phyloP scores from a whole-genome alignment of 495 filamentous ascomycete species.

The Penicillium waksmanii region DNA sequence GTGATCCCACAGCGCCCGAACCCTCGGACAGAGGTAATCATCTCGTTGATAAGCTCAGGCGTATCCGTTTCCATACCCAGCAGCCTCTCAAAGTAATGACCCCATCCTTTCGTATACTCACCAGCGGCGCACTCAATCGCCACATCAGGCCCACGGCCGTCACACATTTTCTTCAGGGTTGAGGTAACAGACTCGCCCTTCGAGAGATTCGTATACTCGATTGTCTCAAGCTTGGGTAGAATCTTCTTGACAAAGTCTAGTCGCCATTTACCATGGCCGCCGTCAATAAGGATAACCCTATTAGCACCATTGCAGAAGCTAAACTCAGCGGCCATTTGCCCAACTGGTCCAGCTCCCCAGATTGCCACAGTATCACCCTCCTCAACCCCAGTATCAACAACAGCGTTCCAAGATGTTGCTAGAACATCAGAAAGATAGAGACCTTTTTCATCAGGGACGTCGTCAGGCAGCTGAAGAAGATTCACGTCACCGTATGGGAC shows the following conservation, averaged over 20 bases:
- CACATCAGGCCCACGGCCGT: constrained; percentile 67
- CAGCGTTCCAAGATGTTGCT: constrained; percentile 76
- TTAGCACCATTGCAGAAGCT: constrained; percentile 70
- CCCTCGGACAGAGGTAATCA: constrained; percentile 75
- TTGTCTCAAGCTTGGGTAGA: constrained; percentile 63
- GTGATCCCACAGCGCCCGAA: constrained; percentile 82
- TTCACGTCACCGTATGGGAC: constrained; percentile 86
- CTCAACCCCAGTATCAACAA: constrained; percentile 82
- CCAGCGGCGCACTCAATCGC: constrained; percentile 84
- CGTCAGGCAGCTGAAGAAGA: constrained; percentile 77
- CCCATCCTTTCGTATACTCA: constrained; percentile 83
- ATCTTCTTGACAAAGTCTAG: constrained; percentile 67
- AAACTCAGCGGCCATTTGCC: constrained; percentile 81
- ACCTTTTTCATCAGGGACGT: constrained; percentile 85
- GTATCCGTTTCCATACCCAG: constrained; percentile 83
- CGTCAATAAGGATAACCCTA: constrained; percentile 82
- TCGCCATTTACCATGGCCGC: constrained; percentile 62
- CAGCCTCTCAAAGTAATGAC: constrained; percentile 74
- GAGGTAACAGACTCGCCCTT: constrained; percentile 64
- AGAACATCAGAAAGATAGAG: constrained; percentile 84
- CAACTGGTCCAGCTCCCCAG: constrained; percentile 76
- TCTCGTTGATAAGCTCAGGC: constrained; percentile 86
- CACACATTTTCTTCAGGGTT: constrained; percentile 73
- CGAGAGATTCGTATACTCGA: constrained; percentile 60
- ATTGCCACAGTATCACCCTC: constrained; percentile 22